These are phyloP conservation scores for Phanerochaete carnosa DNA, from an alignment of 768 basidiomycete genomes.

Conservation along the genomic window DNA sequence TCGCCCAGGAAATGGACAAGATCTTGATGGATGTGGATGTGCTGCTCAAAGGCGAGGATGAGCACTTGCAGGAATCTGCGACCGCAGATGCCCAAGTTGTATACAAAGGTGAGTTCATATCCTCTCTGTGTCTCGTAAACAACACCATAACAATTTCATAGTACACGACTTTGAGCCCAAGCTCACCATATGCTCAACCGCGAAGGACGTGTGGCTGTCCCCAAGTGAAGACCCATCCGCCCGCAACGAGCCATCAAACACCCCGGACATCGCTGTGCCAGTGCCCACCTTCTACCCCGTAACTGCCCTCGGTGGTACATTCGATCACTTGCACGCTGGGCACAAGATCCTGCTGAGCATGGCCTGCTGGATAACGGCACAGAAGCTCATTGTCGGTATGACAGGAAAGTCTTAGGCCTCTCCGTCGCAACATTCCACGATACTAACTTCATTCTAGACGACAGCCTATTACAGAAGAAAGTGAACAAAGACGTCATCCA, in stretches of 20 bases:
- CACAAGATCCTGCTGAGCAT: slow-evolving; percentile 97
- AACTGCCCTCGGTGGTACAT: slow-evolving; percentile 86
- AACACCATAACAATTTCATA: background rate
- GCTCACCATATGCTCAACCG: background rate
- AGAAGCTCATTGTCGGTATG: slow-evolving; percentile 87
- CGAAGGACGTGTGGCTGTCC: slow-evolving; percentile 12
- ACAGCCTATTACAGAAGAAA: slow-evolving; percentile 69
- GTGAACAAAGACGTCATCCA: slow-evolving; percentile 66
- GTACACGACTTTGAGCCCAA: background rate
- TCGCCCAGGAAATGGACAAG: slow-evolving; percentile 63
- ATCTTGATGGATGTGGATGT: slow-evolving; percentile 79
- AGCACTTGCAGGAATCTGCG: slow-evolving; percentile 36
- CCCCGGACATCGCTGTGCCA: slow-evolving; percentile 7
- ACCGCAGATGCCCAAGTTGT: slow-evolving; percentile 33
- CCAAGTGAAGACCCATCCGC: slow-evolving; percentile 4
- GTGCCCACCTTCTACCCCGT: slow-evolving; percentile 48
- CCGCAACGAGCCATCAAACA: slow-evolving; percentile 8
- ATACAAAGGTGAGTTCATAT: slow-evolving; percentile 17
- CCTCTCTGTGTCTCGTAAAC: background rate
- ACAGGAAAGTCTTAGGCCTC: slow-evolving; percentile 53
- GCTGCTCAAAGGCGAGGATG: slow-evolving; percentile 57
- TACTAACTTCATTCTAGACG: slow-evolving; percentile 41
- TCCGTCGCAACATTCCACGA: background rate
- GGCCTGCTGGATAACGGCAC: slow-evolving; percentile 75
- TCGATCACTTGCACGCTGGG: slow-evolving; percentile 96